These are phyloP conservation scores for Colletotrichum somersetense DNA, from an alignment of 2,329 filamentous ascomycete genomes.

Conservation along the genomic window DNA sequence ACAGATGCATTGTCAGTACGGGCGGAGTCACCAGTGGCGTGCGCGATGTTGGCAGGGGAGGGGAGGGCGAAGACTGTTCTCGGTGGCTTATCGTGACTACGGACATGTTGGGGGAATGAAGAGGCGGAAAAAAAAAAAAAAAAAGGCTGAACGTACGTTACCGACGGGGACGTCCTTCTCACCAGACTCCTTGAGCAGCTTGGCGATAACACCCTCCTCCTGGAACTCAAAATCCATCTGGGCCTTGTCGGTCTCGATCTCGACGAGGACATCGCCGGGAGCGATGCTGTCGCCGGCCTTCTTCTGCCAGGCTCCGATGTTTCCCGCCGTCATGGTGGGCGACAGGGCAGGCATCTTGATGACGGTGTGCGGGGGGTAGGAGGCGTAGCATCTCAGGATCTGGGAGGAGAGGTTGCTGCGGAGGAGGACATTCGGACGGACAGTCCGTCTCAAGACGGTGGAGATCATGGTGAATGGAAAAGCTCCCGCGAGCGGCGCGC, in stretches of 20 bases:
- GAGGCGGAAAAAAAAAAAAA: slow-evolving; percentile 15
- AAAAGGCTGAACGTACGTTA: slow-evolving; percentile 75
- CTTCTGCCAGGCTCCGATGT: slow-evolving; percentile 98
- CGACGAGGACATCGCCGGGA: slow-evolving; percentile 94
- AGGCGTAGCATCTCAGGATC: slow-evolving; percentile 77
- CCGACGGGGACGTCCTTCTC: slow-evolving; percentile 95
- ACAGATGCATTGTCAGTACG: slow-evolving; percentile 35
- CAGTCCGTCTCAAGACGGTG: slow-evolving; percentile 73
- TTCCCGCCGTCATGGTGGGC: slow-evolving; percentile 96
- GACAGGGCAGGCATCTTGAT: slow-evolving; percentile 98
- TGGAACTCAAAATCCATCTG: slow-evolving; percentile 99
- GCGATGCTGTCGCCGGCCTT: slow-evolving; percentile 88
- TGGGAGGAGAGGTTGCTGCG: slow-evolving; percentile 65
- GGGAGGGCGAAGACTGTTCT: not conserved
- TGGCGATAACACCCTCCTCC: slow-evolving; percentile 95
- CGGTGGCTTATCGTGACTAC: slow-evolving; percentile 6
- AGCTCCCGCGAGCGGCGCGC: slow-evolving; percentile 30
- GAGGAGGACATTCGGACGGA: slow-evolving; percentile 65
- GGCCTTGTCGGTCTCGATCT: slow-evolving; percentile 99
- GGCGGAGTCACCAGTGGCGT: not conserved
- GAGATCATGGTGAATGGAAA: slow-evolving; percentile 66
- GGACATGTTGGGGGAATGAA: slow-evolving; percentile 21
- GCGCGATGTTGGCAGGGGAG: slow-evolving; percentile 36
- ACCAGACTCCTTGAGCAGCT: slow-evolving; percentile 91
- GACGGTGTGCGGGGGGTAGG: slow-evolving; percentile 93